These are phyloP conservation scores for Verticillium albo-atrum DNA, from an alignment of 2,329 filamentous ascomycete species.

Conservation along the genomic window DNA sequence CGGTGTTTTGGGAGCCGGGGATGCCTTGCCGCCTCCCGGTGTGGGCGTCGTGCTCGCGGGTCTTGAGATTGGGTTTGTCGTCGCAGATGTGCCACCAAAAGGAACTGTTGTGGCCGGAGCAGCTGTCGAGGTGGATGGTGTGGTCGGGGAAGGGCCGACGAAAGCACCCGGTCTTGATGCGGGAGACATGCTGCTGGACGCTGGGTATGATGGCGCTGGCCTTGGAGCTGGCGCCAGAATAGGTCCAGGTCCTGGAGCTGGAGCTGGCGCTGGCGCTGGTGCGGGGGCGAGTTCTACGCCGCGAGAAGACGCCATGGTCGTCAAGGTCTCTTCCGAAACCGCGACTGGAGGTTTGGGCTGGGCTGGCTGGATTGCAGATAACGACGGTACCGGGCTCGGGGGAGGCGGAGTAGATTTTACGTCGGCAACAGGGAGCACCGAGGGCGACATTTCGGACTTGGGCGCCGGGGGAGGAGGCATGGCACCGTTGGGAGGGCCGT, in stretches of 20 bases:
- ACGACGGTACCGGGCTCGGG: not conserved
- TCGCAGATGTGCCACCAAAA: not conserved
- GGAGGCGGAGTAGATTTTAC: not conserved
- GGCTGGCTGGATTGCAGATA: slow-evolving; percentile 2
- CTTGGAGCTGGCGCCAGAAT: slow-evolving; percentile 12
- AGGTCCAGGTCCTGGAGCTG: slow-evolving; percentile 12
- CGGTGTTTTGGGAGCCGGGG: slow-evolving; percentile 7
- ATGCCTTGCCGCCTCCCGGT: slow-evolving; percentile 5
- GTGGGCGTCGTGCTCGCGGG: slow-evolving; percentile 12
- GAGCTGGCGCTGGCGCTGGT: not conserved
- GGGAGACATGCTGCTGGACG: not conserved
- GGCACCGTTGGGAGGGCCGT: slow-evolving; percentile 58
- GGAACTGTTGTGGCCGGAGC: slow-evolving; percentile 18
- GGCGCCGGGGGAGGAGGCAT: slow-evolving; percentile 46
- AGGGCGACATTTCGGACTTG: not conserved
- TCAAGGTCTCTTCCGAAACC: slow-evolving; percentile 1
- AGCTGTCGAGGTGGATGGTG: slow-evolving; percentile 5
- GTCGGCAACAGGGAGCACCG: not conserved
- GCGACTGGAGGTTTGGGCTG: slow-evolving; percentile 4
- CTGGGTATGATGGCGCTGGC: not conserved
- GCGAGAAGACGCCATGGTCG: not conserved
- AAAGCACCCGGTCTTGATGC: not conserved
- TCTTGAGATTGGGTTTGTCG: slow-evolving; percentile 1
- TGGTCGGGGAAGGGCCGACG: slow-evolving; percentile 10
- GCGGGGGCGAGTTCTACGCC: not conserved